Evolutionary conservation across 331 rosid genomes (phyloP).

Genomic region (Prunus yedoensis): DNA sequence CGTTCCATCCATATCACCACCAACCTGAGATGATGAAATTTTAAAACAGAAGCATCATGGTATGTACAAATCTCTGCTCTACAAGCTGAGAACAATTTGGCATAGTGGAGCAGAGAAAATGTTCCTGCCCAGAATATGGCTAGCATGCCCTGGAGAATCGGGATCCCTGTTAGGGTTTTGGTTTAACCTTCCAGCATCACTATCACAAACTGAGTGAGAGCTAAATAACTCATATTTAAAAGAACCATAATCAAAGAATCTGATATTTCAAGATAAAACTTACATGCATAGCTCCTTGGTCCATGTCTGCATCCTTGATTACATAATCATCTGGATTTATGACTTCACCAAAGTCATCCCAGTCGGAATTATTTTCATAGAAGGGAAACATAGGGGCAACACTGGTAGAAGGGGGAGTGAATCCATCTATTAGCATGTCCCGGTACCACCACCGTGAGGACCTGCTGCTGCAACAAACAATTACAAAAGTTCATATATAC

Average conservation of each 20-base stretch:
- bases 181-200: background rate
- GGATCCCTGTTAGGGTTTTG: background rate
- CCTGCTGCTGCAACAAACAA: constrained; percentile 45
- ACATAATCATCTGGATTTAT: constrained; percentile 98
- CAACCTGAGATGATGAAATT: constrained; percentile 50
- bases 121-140: background rate
- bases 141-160: background rate
- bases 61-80: background rate
- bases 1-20: constrained; percentile 79
- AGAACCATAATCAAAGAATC: constrained; percentile 4
- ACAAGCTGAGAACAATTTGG: background rate
- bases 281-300: constrained; percentile 57
- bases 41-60: background rate
- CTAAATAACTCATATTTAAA: background rate
- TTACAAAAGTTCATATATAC: constrained; percentile 19
- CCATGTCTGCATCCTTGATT: constrained; percentile 93
- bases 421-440: constrained; percentile 85
- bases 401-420: constrained; percentile 79
- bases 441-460: constrained; percentile 51
- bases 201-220: background rate
- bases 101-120: background rate
- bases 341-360: constrained; percentile 99
- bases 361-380: constrained; percentile 71
- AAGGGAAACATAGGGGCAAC: constrained; percentile 93
- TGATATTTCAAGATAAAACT: constrained; percentile 31